phyloP scores from a whole-genome alignment of 1,139 yeast species.

The Suhomyces anneliseae region DNA sequence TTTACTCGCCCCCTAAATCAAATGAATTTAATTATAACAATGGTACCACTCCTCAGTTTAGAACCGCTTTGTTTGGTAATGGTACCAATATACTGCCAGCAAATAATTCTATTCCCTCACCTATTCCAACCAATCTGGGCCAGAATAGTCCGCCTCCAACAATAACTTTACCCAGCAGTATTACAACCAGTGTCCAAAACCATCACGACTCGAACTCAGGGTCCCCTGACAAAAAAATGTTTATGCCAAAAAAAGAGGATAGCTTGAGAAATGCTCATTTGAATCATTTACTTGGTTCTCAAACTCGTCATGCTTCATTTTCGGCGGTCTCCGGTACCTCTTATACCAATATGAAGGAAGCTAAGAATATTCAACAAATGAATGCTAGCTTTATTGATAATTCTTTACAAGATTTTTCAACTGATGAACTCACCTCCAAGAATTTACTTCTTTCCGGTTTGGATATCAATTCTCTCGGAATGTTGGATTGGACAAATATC shows the following conservation, averaged over 20 bases:
- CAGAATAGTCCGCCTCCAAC: slow-evolving; percentile 24
- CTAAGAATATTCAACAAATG: slow-evolving; percentile 27
- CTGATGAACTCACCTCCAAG: slow-evolving; percentile 21
- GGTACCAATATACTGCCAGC: slow-evolving; percentile 5
- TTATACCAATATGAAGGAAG: slow-evolving; percentile 57
- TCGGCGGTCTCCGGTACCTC: slow-evolving; percentile 76
- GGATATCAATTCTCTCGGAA: slow-evolving; percentile 25
- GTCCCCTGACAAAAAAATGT: slow-evolving; percentile 2
- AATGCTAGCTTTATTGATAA: slow-evolving; percentile 34
- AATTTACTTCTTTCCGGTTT: slow-evolving; percentile 23
- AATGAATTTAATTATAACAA: slow-evolving; percentile 10
- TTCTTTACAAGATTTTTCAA: slow-evolving; percentile 68
- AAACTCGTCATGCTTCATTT: slow-evolving; percentile 68
- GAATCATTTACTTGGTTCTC: slow-evolving; percentile 11
- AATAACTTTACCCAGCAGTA: slow-evolving; percentile 8
- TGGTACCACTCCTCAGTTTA: slow-evolving; percentile 20
- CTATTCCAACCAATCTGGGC: slow-evolving; percentile 23
- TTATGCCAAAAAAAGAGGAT: slow-evolving; percentile 3
- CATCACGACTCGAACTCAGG: not conserved
- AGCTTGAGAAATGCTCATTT: slow-evolving; percentile 6
- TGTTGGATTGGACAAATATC: slow-evolving; percentile 38
- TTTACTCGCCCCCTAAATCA: slow-evolving; percentile 20
- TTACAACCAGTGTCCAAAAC: slow-evolving; percentile 1
- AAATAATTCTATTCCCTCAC: slow-evolving; percentile 22
- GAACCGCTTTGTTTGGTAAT: slow-evolving; percentile 20